phyloP scores from a whole-genome alignment of 2,329 filamentous ascomycete species.

The Grosmannia clavigera region DNA sequence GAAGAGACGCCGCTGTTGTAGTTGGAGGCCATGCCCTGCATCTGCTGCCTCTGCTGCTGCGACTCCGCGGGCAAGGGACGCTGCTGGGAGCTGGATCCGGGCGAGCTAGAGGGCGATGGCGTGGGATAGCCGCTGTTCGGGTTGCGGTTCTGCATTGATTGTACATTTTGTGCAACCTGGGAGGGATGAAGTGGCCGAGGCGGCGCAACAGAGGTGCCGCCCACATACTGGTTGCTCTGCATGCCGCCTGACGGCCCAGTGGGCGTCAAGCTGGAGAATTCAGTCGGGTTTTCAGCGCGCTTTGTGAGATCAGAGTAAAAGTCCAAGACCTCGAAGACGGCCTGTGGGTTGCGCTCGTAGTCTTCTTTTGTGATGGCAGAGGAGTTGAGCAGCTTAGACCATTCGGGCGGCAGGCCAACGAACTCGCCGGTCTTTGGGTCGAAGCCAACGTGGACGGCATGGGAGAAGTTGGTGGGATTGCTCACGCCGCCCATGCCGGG shows the following conservation, averaged over 20 bases:
- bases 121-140: constrained; percentile 26
- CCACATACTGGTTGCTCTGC: constrained; percentile 49
- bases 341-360: constrained; percentile 92
- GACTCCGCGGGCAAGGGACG: constrained; percentile 32
- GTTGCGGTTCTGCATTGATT: constrained; percentile 20
- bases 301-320: constrained; percentile 80
- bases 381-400: constrained; percentile 91
- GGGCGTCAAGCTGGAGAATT: constrained; percentile 56
- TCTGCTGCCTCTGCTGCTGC: constrained; percentile 42
- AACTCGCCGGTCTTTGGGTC: constrained; percentile 93
- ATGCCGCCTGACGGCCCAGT: constrained; percentile 47
- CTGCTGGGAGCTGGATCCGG: constrained; percentile 24
- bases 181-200: constrained; percentile 53
- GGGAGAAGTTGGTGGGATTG: constrained; percentile 96
- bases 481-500: constrained; percentile 97
- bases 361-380: constrained; percentile 98
- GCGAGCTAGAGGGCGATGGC: constrained; percentile 22
- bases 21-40: constrained; percentile 42
- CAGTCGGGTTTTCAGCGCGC: constrained; percentile 56
- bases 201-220: constrained; percentile 49
- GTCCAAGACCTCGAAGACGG: constrained; percentile 66
- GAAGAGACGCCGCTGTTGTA: constrained; percentile 39
- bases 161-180: constrained; percentile 18
- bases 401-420: constrained; percentile 85
- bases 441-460: constrained; percentile 94